phyloP scores from a whole-genome alignment of 331 rosid species.

The Saraca asoca region DNA sequence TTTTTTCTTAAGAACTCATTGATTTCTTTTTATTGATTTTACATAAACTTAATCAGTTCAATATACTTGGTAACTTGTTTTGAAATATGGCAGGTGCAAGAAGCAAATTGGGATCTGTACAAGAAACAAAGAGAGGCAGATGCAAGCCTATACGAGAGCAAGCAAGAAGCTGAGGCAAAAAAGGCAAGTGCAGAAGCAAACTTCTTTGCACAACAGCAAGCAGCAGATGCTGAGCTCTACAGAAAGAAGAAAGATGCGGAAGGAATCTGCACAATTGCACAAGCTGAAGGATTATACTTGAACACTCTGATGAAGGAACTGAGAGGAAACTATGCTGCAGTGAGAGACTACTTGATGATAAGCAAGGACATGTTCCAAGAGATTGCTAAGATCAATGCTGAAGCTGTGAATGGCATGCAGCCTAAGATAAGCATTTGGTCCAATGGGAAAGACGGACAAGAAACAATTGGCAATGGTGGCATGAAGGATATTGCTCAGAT shows the following conservation, averaged over 20 bases:
- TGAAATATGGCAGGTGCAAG: constrained; percentile 10
- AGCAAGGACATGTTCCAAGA: constrained; percentile 8
- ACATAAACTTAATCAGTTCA: background rate
- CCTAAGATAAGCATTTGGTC: constrained; percentile 19
- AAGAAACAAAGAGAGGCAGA: constrained; percentile 21
- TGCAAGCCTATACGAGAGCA: background rate
- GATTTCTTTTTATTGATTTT: too few relatives aligned
- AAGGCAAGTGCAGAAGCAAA: constrained; percentile 8
- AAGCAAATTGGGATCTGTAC: constrained; percentile 11
- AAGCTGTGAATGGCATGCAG: constrained; percentile 20
- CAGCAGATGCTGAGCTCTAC: constrained; percentile 20
- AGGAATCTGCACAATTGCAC: constrained; percentile 4
- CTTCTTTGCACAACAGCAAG: background rate
- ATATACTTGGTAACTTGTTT: background rate
- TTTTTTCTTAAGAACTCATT: too few relatives aligned
- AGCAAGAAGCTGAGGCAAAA: constrained; percentile 10
- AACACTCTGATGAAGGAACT: background rate
- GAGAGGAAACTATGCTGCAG: constrained; percentile 3
- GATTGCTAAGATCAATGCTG: constrained; percentile 7
- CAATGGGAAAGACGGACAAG: background rate
- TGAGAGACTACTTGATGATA: constrained; percentile 22
- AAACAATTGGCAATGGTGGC: background rate
- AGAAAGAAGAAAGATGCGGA: constrained; percentile 15
- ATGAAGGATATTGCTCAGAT: constrained; percentile 20
- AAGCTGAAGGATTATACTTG: constrained; percentile 10